These are phyloP conservation scores for Verticillium albo-atrum DNA, from an alignment of 2,329 filamentous ascomycete species.

Conservation along the genomic window DNA sequence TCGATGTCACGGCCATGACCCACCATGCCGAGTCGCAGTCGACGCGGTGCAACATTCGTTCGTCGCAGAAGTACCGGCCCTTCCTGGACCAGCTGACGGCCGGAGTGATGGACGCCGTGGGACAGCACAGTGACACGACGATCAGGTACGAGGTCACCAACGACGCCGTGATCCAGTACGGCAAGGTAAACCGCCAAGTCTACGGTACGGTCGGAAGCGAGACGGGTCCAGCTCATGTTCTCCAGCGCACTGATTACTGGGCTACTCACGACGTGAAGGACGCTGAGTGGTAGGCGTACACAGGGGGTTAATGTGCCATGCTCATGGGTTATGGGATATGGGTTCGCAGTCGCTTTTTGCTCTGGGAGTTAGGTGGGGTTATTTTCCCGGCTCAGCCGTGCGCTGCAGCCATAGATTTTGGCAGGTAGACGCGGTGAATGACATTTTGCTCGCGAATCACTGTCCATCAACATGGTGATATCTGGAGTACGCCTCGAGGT, in stretches of 20 bases:
- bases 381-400: too few species aligned
- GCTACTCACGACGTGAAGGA: background rate
- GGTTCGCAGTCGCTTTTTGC: too few species aligned
- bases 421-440: too few species aligned
- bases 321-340: too few species aligned
- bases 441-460: too few species aligned
- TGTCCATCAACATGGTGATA: too few species aligned
- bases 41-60: constrained; percentile 35
- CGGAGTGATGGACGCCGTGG: constrained; percentile 29
- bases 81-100: constrained; percentile 35
- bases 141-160: constrained; percentile 23
- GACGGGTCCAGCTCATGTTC: background rate
- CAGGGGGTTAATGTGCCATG: too few species aligned
- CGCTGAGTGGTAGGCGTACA: background rate
- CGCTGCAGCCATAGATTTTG: too few species aligned
- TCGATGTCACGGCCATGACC: constrained; percentile 35
- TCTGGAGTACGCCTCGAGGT: too few species aligned
- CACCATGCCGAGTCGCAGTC: constrained; percentile 43
- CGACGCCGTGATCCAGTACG: constrained; percentile 3
- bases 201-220: background rate
- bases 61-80: constrained; percentile 30
- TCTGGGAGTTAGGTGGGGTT: too few species aligned
- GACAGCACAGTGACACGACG: constrained; percentile 26
- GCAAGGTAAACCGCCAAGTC: background rate
- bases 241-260: background rate